These are phyloP conservation scores for Salvia splendens DNA, from an alignment of 257 asterid genomes.

Conservation along the genomic window DNA sequence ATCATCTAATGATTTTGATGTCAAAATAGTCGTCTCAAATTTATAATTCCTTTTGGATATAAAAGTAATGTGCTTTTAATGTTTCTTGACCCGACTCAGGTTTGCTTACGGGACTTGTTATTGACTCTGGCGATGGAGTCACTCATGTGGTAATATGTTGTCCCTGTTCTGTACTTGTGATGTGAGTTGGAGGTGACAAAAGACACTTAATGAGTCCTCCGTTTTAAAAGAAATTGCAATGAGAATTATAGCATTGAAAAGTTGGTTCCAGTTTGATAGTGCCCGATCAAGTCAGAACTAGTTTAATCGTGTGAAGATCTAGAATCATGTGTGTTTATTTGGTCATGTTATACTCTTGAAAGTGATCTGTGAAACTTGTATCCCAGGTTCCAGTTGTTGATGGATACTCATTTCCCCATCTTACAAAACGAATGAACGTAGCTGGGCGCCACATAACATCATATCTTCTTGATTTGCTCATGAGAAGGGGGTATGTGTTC, in stretches of 20 bases:
- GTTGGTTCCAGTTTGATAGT: slow-evolving; percentile 8
- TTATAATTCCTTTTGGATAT: slow-evolving; percentile 10
- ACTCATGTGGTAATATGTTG: slow-evolving; percentile 81
- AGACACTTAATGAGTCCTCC: slow-evolving; percentile 5
- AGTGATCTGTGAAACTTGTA: slow-evolving; percentile 24
- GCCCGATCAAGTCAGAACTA: slow-evolving; percentile 10
- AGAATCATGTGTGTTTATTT: slow-evolving; percentile 15
- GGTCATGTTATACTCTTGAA: slow-evolving; percentile 14
- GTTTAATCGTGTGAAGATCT: slow-evolving; percentile 1
- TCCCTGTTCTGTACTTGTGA: slow-evolving; percentile 9
- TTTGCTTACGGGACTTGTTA: slow-evolving; percentile 91
- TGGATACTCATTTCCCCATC: slow-evolving; percentile 99
- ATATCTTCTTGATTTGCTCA: slow-evolving; percentile 87
- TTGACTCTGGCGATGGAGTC: slow-evolving; percentile 98
- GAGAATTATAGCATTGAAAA: slow-evolving; percentile 5
- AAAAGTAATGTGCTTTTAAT: slow-evolving; percentile 31
- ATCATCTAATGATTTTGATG: slow-evolving; percentile 22
- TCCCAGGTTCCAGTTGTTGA: slow-evolving; percentile 95
- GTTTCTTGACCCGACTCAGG: slow-evolving; percentile 53
- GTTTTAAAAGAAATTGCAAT: slow-evolving; percentile 6
- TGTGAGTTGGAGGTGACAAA: slow-evolving; percentile 12
- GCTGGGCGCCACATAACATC: slow-evolving; percentile 97
- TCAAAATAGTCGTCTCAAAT: slow-evolving; percentile 6
- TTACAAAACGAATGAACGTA: slow-evolving; percentile 92
- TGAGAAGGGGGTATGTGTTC: slow-evolving; percentile 79